Conservation (phyloP, 208 protist genomes). For the Entamoeba histolytica region DNA sequence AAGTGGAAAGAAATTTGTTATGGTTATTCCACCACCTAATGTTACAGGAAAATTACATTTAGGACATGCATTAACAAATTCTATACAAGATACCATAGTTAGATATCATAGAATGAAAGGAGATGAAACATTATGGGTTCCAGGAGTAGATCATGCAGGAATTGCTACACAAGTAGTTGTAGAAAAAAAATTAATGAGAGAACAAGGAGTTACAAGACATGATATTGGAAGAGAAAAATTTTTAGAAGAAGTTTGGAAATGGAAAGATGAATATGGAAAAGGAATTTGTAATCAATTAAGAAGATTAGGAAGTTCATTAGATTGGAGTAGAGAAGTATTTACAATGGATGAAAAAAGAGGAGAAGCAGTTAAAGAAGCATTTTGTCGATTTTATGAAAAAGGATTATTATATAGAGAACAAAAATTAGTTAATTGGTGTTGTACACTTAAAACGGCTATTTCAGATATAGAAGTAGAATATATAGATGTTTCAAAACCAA, state of each 20-base stretch:
- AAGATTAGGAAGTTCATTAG: conserved; percentile 75
- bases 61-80: conserved; percentile 81
- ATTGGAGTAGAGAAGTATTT: conserved; percentile 91
- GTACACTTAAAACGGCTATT: conserved; percentile 85
- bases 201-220: conserved; percentile 50
- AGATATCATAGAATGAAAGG: conserved; percentile 39
- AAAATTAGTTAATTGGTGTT: conserved; percentile 92
- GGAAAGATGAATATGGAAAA: conserved; percentile 70
- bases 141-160: conserved; percentile 95
- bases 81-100: conserved; percentile 22
- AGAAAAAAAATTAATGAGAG: conserved; percentile 70
- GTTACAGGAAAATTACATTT: conserved; percentile 96
- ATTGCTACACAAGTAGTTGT: conserved; percentile 93
- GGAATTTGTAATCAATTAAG: conserved; percentile 58
- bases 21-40: conserved; percentile 95
- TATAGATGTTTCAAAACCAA: conserved; percentile 41
- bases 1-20: conserved; percentile 52
- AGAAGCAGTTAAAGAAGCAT: conserved; percentile 74
- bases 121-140: conserved; percentile 81
- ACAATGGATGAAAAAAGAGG: conserved; percentile 80
- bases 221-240: conserved; percentile 85
- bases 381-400: conserved; percentile 76
- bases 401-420: conserved; percentile 73
- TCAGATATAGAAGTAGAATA: conserved; percentile 96
- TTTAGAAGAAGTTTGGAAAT: conserved; percentile 77